These are phyloP conservation scores for Plasmodium coatneyi DNA, from an alignment of 169 alveolate genomes.

Conservation along the genomic window DNA sequence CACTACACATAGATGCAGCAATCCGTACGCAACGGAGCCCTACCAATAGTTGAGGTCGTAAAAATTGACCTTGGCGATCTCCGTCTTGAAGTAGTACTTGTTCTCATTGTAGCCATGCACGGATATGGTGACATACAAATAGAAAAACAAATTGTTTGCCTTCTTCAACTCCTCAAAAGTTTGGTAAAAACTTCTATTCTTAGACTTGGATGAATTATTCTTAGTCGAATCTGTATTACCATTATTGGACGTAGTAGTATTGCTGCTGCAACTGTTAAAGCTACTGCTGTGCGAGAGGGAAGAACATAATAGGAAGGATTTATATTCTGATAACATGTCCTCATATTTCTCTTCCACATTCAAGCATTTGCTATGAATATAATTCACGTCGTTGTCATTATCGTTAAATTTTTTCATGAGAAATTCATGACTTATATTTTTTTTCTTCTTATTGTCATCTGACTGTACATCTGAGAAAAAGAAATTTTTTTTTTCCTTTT, in stretches of 20 bases:
- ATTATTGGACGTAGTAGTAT: constrained; percentile 62
- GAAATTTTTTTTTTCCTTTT: constrained; percentile 63
- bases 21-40: background rate
- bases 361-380: constrained; percentile 54
- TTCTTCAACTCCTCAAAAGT: constrained; percentile 73
- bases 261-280: constrained; percentile 71
- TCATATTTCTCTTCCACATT: constrained; percentile 70
- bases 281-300: constrained; percentile 75
- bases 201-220: constrained; percentile 24
- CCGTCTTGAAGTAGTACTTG: constrained; percentile 73
- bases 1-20: background rate
- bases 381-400: constrained; percentile 65
- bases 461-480: constrained; percentile 71
- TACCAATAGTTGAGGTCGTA: constrained; percentile 74
- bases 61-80: constrained; percentile 74
- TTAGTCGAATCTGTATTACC: constrained; percentile 34
- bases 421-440: constrained; percentile 25
- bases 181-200: constrained; percentile 52
- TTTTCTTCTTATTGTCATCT: constrained; percentile 61
- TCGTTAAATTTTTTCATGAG: constrained; percentile 40
- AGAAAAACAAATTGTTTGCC: constrained; percentile 72
- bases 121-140: constrained; percentile 66
- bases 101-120: constrained; percentile 73
- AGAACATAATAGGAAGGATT: constrained; percentile 68
- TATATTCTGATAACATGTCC: constrained; percentile 74